Percentiles rank a stretch among this genome's conserved stretches.
phyloP scores from a whole-genome alignment of 2,329 filamentous ascomycete species.

The Tothia fuscella region DNA sequence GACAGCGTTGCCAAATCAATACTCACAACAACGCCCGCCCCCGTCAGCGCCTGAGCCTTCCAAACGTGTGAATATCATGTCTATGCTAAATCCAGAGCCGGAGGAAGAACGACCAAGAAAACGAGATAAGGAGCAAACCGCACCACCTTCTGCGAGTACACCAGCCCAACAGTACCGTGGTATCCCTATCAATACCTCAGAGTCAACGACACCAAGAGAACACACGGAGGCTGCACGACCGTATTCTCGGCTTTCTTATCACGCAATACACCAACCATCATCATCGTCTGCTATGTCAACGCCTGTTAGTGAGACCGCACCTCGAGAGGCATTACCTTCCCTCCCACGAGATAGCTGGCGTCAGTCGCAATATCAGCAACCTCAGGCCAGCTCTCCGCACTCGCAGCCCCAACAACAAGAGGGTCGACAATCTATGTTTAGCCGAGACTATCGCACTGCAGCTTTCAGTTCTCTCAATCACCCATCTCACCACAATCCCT shows the following conservation, averaged over 20 bases:
- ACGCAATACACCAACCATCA: not conserved
- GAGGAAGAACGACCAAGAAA: conserved; percentile 13
- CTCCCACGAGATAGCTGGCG: conserved; percentile 9
- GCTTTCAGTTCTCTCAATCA: too few relatives aligned
- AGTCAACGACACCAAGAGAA: not conserved
- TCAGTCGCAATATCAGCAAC: not conserved
- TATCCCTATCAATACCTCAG: not conserved
- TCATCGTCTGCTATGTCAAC: conserved; percentile 8
- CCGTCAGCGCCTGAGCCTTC: conserved; percentile 17
- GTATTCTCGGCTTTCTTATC: conserved; percentile 7
- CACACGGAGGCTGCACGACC: not conserved
- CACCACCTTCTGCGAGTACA: not conserved
- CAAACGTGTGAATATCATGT: conserved; percentile 25
- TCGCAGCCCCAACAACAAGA: conserved; percentile 1
- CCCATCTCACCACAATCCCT: too few relatives aligned
- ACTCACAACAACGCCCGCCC: conserved; percentile 4
- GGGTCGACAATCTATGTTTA: too few relatives aligned
- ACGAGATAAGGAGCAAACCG: conserved; percentile 2
- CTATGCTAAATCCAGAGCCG: conserved; percentile 23
- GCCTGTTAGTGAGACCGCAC: conserved; percentile 2
- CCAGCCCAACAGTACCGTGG: conserved; percentile 4
- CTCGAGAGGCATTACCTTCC: conserved; percentile 3
- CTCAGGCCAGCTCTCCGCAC: not conserved
- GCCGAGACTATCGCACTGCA: too few relatives aligned
- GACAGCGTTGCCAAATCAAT: conserved; percentile 1